Conservation (phyloP, 2,329 filamentous ascomycete genomes). For the Grosmannia clavigera region DNA sequence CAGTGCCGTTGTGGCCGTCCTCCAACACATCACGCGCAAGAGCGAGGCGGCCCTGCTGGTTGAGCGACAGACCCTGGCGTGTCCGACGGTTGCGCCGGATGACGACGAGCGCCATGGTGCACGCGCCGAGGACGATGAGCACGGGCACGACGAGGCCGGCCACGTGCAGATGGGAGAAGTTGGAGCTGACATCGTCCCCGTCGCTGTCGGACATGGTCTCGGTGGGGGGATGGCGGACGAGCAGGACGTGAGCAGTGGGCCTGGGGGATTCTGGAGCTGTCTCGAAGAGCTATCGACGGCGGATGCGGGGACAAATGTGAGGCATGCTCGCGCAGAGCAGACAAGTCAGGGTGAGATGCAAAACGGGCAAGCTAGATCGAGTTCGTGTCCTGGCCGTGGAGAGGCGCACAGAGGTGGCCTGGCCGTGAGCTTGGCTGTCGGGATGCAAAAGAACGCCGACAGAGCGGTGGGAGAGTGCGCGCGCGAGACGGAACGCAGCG, state of each 20-base stretch:
- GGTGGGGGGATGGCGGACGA: neutral
- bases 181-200: neutral
- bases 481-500: neutral
- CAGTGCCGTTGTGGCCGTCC: neutral
- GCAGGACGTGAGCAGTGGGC: neutral
- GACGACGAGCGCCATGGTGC: neutral
- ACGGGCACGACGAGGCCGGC: conserved; percentile 7
- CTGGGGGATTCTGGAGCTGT: neutral
- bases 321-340: neutral
- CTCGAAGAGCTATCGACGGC: neutral
- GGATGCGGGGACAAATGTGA: neutral
- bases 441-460: no score
- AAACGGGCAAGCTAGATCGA: no score
- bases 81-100: neutral
- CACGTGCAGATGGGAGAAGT: conserved; percentile 4
- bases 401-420: neutral
- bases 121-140: conserved; percentile 2
- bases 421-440: no score
- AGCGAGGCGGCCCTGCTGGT: conserved; percentile 7
- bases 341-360: no score
- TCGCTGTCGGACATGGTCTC: neutral
- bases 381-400: neutral
- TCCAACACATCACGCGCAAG: conserved; percentile 7
- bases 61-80: neutral
- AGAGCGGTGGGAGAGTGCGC: neutral